These are phyloP conservation scores for Ceratonia siliqua DNA, from an alignment of 306 rosid genomes.

Conservation along the genomic window DNA sequence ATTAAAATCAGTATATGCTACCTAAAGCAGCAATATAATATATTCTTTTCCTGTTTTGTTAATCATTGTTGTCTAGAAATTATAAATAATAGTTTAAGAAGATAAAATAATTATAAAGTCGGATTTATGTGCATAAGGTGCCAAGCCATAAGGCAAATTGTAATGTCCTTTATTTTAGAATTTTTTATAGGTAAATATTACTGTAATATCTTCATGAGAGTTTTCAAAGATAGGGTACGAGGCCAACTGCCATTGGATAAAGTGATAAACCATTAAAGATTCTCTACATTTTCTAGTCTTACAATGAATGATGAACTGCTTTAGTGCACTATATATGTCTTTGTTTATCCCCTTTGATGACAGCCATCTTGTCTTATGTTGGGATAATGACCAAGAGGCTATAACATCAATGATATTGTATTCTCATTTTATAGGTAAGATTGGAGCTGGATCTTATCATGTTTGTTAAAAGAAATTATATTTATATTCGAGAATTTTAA, in stretches of 20 bases:
- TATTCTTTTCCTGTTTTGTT: background rate
- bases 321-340: slow-evolving; percentile 20
- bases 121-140: slow-evolving; percentile 15
- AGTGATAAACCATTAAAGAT: slow-evolving; percentile 19
- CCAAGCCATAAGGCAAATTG: slow-evolving; percentile 19
- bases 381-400: no score
- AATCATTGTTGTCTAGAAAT: slow-evolving; percentile 29
- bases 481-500: no score
- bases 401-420: background rate
- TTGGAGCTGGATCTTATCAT: background rate
- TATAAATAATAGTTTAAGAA: background rate
- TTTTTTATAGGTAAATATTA: slow-evolving; percentile 27
- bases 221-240: slow-evolving; percentile 7
- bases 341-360: slow-evolving; percentile 25
- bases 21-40: background rate
- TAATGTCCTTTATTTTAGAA: slow-evolving; percentile 7
- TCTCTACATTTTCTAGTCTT: slow-evolving; percentile 29
- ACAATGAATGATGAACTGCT: slow-evolving; percentile 36
- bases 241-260: slow-evolving; percentile 29
- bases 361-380: slow-evolving; percentile 45
- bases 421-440: no score
- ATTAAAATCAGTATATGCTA: background rate
- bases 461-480: no score
- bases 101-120: background rate
- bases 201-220: background rate